Evolutionary conservation across 805 yeast species (phyloP), one percentile per base, ranked within the genome.

Genomic region (Saccharomycopsis amapae): DNA sequence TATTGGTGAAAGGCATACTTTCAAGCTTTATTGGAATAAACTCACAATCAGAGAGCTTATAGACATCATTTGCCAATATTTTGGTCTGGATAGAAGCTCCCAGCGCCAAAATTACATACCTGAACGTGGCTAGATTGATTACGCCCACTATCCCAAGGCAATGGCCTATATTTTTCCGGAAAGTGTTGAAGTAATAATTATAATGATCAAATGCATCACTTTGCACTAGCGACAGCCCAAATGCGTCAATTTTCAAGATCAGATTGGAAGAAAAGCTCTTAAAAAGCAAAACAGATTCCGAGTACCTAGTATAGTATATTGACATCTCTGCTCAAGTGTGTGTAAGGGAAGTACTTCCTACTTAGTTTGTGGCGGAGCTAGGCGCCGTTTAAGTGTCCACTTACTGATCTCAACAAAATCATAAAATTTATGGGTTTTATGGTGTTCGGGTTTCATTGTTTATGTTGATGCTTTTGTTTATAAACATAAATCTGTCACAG

Each of bases 91-190:
- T 9, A 6, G 23, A 24, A 4, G 45, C 47, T 5, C 19, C 19
- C 13, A 31, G 30, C 5, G 42, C 43, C 12, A 48, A 40, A 3
- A 51, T 35, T 7, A 48, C 37, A 32, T 48, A 43, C 24, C 42
- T 26, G 4, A 23, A n/a, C 12, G 30, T 38, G 9, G 25, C 30
- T 6, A 49, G 32, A n/a, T 18, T 18, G 6, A 51, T n/a, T 4
- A 49, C 20, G 2, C 54, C 54, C 13, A 51, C 17, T 10, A 51
- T 42, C 3, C 52, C 54, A 15, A 48, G 18, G 35, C 51, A 48
- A 30, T 48, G 46, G 17, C 30, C 20, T 15, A 51, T 44, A 34
- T 41, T 44, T 12, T 44, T 44, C 5, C 46, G 34, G 37, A 46
- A 44, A 18, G 38, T 43, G 19, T 31, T 37, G 30, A 44, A 46